A percentile compares a stretch with the other conserved stretches of the same genome.
Conservation (phyloP, 306 rosid genomes). For the Pyrus pyrifolia region DNA sequence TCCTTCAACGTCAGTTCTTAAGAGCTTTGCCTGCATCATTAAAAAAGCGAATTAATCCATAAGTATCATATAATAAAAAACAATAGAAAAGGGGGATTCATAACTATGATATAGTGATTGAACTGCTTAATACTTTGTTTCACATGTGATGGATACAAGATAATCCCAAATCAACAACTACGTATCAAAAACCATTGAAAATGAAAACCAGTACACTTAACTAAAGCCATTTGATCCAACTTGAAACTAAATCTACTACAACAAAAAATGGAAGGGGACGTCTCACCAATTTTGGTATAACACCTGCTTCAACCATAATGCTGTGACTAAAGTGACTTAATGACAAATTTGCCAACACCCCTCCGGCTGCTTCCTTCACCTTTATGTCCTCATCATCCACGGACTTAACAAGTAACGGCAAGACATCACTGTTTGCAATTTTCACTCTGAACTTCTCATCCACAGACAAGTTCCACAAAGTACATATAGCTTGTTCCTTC, state of each 20-base stretch:
- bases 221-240: slow-evolving; percentile 6
- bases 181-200: slow-evolving; percentile 1
- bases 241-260: slow-evolving; percentile 2
- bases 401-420: slow-evolving; percentile 53
- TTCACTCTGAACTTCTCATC: slow-evolving; percentile 65
- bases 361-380: slow-evolving; percentile 83
- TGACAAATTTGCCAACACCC: slow-evolving; percentile 77
- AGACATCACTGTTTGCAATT: slow-evolving; percentile 43
- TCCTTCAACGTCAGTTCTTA: slow-evolving; percentile 39
- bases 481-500: slow-evolving; percentile 69
- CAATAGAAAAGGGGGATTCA: slow-evolving; percentile 4
- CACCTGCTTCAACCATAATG: slow-evolving; percentile 77
- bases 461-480: slow-evolving; percentile 75
- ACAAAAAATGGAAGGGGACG: slow-evolving; percentile 13
- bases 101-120: neutral
- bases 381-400: slow-evolving; percentile 64
- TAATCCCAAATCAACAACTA: neutral
- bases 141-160: neutral
- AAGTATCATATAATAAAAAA: slow-evolving; percentile 1
- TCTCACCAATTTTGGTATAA: slow-evolving; percentile 76
- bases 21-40: slow-evolving; percentile 49
- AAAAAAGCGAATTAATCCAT: slow-evolving; percentile 15
- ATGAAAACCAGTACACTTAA: neutral
- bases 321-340: slow-evolving; percentile 48
- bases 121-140: neutral